Evolutionary conservation across 1,139 yeast species (phyloP), one percentile per base, ranked within the genome.

Genomic region (Lodderomyces metapsilosis): DNA sequence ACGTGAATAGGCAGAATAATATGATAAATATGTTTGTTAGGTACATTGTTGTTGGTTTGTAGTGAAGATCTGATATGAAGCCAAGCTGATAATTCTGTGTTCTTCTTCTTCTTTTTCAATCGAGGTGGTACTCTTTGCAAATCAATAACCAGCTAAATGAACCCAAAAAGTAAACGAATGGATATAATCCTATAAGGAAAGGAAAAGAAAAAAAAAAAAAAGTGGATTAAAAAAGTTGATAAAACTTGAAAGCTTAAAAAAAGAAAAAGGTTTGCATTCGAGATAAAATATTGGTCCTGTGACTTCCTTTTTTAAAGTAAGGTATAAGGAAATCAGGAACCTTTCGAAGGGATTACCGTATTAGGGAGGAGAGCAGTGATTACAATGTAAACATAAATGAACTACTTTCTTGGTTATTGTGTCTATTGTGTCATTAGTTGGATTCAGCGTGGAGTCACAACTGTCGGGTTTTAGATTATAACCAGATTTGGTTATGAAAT

Each of bases 1-100:
- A 31, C 18, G 39, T 31, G 11, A 40, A 16, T 16, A 44, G 41
- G 36, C 42, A 38, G n/a, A 43, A 27, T 9, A 38, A 15, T 37
- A 40, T 31, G 15, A 34, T 15, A 28, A 42, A 28, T 18, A 39
- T 39, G 27, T 42, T 31, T 13, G 15, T 13, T 16, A 39, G 28
- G 21, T 36, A 39, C 44, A 42, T 42, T 3, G 5, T 28, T 15
- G 32, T 25, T n/a, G n/a, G n/a, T n/a, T n/a, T n/a, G n/a, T n/a
- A n/a, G n/a, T n/a, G n/a, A n/a, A n/a, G n/a, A n/a, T n/a, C n/a
- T n/a, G n/a, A n/a, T n/a, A n/a, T n/a, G n/a, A n/a, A n/a, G n/a
- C n/a, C n/a, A n/a, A n/a, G n/a, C n/a, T n/a, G n/a, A n/a, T n/a
- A n/a, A n/a, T n/a, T n/a, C 5, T 25, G 16, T n/a, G 5, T n/a